These are phyloP conservation scores for Multifurca ochricompacta DNA, from an alignment of 768 basidiomycete genomes.

Conservation along the genomic window DNA sequence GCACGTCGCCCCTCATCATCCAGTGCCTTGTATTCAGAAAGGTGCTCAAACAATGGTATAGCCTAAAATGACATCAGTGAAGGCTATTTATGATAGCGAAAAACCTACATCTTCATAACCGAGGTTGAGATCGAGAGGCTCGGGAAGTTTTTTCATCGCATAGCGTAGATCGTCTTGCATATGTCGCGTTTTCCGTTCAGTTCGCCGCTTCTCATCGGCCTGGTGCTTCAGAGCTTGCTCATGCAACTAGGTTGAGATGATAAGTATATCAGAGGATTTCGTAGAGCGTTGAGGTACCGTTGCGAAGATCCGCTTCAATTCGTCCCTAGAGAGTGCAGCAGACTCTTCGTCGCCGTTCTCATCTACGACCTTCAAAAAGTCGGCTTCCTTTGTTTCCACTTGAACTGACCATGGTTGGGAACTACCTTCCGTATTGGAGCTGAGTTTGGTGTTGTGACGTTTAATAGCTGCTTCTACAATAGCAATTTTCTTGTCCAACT, in stretches of 20 bases:
- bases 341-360: conserved; percentile 47
- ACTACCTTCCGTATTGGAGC: conserved; percentile 23
- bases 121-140: conserved; percentile 66
- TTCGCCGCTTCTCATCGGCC: conserved; percentile 78
- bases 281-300: conserved; percentile 40
- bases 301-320: conserved; percentile 50
- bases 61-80: conserved; percentile 36
- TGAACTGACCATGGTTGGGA: conserved; percentile 35
- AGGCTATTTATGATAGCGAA: background rate
- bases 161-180: conserved; percentile 94
- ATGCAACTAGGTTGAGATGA: conserved; percentile 46
- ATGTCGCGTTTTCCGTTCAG: conserved; percentile 79
- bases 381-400: conserved; percentile 57
- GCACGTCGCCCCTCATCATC: conserved; percentile 76
- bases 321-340: conserved; percentile 40
- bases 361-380: conserved; percentile 52
- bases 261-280: background rate
- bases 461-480: conserved; percentile 55
- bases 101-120: conserved; percentile 72
- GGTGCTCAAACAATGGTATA: conserved; percentile 66
- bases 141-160: conserved; percentile 83
- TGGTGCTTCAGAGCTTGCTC: conserved; percentile 64
- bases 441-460: conserved; percentile 35
- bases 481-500: conserved; percentile 72
- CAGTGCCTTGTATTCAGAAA: conserved; percentile 81